Evolutionary conservation across 108 stramenopile genomes (phyloP), one percentile per base, ranked within the genome.

Genomic region (Craspedostauros australis): DNA sequence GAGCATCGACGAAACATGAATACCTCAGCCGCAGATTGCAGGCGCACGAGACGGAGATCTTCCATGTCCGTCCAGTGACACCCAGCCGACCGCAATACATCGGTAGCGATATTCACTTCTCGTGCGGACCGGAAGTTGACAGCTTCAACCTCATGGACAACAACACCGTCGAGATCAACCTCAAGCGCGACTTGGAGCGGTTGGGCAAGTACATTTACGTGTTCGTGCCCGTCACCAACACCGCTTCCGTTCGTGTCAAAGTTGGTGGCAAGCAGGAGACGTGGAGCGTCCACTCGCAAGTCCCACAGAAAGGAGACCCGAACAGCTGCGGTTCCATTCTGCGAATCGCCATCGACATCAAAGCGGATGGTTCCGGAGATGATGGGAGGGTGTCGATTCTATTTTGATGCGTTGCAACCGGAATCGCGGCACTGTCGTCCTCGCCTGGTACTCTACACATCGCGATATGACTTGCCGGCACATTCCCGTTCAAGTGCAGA

Each of bases 91-190:
- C 79, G 12, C 73, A 81, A 34, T 91, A 91, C 65, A 68, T 91
- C 20, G 89, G 89, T 1, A 77, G 78, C 46, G 75, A 82, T 41
- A 54, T 91, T 29, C 89, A 91, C 53, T 86, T 87, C 57, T 75
- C 83, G 5, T 82, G 83, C 54, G 85, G 89, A 0, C 79, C 67
- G 38, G 89, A 91, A 53, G 76, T 91, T 2, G 27, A 44, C 37
- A 45, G 36, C 8, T 84, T 80, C 46, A 60, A 60, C 22, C n/a
- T n/a, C n/a, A n/a, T n/a, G n/a, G n/a, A n/a, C n/a, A 24, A 43
- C 19, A 48, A 55, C 18, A 63, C 39, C 16, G 62, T 82, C 3
- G 38, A 40, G 43, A 34, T 88, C 25, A 29, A 34, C 0, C 66
- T 88, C 48, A 79, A 78, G 56, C 80, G 74, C 19, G 61, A 78